Evolutionary conservation across 1,284 basidiomycete species (phyloP).

Genomic region (Cutaneotrichosporon cutaneum): DNA sequence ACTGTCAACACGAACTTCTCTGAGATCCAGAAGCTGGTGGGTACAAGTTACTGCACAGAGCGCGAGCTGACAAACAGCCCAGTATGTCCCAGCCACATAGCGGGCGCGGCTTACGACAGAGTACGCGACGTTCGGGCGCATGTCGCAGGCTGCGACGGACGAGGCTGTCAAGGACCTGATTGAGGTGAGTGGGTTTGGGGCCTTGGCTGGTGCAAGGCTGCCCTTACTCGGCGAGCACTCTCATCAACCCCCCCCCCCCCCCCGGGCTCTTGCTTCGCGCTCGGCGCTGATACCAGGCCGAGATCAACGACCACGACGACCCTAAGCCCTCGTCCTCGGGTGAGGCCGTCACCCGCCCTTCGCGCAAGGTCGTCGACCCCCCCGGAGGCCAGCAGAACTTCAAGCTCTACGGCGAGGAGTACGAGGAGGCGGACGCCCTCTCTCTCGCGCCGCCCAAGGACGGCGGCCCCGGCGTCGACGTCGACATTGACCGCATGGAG

Average conservation of each 20-base stretch:
- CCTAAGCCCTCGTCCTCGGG: slow-evolving; percentile 33
- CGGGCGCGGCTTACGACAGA: slow-evolving; percentile 32
- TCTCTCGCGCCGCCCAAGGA: slow-evolving; percentile 47
- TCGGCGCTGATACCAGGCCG: slow-evolving; percentile 35
- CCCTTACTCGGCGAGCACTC: not conserved
- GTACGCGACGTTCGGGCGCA: slow-evolving; percentile 53
- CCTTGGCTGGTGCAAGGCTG: not conserved
- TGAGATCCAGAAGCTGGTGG: slow-evolving; percentile 49
- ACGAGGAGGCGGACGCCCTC: slow-evolving; percentile 51
- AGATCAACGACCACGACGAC: slow-evolving; percentile 49
- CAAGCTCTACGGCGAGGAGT: slow-evolving; percentile 45
- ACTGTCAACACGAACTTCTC: slow-evolving; percentile 52
- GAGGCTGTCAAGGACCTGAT: slow-evolving; percentile 52
- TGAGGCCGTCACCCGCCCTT: slow-evolving; percentile 36
- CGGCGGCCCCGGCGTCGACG: slow-evolving; percentile 45
- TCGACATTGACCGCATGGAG: slow-evolving; percentile 48
- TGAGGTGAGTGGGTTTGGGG: slow-evolving; percentile 38
- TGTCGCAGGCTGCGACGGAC: slow-evolving; percentile 50
- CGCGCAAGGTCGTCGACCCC: slow-evolving; percentile 50
- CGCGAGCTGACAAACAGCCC: slow-evolving; percentile 24
- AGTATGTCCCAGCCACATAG: slow-evolving; percentile 31
- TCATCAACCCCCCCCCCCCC: not conserved
- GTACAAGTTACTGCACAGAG: not conserved
- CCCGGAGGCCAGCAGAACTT: slow-evolving; percentile 49
- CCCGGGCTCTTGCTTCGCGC: not conserved